Evolutionary conservation across 169 alveolate species (phyloP), one percentile per base, ranked within the genome.

Genomic region (Babesia bigemina): DNA sequence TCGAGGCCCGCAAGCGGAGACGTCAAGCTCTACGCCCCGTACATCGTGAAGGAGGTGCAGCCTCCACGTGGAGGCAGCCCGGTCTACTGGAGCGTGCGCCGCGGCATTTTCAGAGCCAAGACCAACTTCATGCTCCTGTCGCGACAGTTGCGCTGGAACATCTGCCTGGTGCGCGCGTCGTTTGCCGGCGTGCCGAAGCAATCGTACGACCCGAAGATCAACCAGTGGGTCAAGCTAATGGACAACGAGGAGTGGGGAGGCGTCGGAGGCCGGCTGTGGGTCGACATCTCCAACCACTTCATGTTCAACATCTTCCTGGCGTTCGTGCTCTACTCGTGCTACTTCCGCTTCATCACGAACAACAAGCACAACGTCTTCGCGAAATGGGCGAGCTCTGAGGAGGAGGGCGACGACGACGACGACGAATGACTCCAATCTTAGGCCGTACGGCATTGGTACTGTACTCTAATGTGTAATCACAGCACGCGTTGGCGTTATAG

Each of bases 231-330:
- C 36, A 63, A 75, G 24, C 83, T 86, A 42, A 89, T 89, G 94
- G 94, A 89, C 60, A 89, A 89, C 71, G 94, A 89, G 72, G 92
- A 86, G 26, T 89, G 94, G 94, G 92, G 90, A 86, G 94, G 94
- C 12, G 66, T 84, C 21, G 94, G 91, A 17, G 91, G 94, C 47
- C 79, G 91, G 36, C 75, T 89, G 72, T 86, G 91, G 94, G 29
- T 86, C 62, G 82, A 86, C 42, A 75, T 86, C 24, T 79, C 92
- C 39, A 86, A 70, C 88, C 62, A 66, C 42, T 55, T 89, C 48
- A 50, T 86, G 62, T 86, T 89, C 70, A 82, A 85, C 86, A 39
- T 89, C 49, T 75, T 83, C 69, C 58, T 89, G 72, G 91, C 94
- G 12, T 86, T 86, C 74, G 70, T 84, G 82, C 81, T 89, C 4